phyloP scores from a whole-genome alignment of 805 yeast species.

The Candida xyloterini region DNA sequence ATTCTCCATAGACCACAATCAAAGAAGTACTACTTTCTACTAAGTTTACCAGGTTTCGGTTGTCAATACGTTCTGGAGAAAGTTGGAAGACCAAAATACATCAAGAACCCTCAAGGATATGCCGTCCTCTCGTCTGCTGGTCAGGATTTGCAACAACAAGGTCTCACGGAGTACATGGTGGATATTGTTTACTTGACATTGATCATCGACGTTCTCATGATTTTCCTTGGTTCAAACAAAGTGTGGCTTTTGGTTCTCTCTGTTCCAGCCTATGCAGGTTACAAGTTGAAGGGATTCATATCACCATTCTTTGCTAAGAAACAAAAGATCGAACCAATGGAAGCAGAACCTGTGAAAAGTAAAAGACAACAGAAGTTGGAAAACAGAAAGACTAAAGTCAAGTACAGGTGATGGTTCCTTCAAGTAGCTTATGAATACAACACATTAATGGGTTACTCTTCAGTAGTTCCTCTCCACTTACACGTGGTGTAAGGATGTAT shows the following conservation, averaged over 20 bases:
- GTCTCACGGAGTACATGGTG: conserved; percentile 70
- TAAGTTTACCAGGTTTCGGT: conserved; percentile 41
- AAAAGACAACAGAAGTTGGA: conserved; percentile 41
- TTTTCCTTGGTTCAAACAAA: conserved; percentile 51
- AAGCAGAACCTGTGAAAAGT: conserved; percentile 25
- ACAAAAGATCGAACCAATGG: conserved; percentile 10
- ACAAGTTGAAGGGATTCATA: conserved; percentile 43
- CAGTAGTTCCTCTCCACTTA: no score
- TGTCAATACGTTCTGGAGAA: conserved; percentile 54
- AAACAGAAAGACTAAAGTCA: conserved; percentile 23
- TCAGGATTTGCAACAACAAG: conserved; percentile 56
- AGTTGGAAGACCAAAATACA: conserved; percentile 57
- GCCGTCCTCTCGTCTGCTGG: conserved; percentile 48
- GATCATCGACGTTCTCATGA: conserved; percentile 51
- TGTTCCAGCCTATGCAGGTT: conserved; percentile 52
- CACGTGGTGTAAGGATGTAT: conserved; percentile 8
- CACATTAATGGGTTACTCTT: no score
- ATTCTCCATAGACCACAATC: conserved; percentile 45
- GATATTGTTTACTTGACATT: conserved; percentile 68
- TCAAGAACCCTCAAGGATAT: conserved; percentile 37
- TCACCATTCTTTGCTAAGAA: conserved; percentile 24
- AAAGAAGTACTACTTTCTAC: conserved; percentile 41
- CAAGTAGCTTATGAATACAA: no score
- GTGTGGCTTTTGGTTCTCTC: conserved; percentile 56
- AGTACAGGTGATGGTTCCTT: conserved; percentile 10